phyloP scores from a whole-genome alignment of 176 grass and related monocot genomes.

The Rhynchospora tenuis region DNA sequence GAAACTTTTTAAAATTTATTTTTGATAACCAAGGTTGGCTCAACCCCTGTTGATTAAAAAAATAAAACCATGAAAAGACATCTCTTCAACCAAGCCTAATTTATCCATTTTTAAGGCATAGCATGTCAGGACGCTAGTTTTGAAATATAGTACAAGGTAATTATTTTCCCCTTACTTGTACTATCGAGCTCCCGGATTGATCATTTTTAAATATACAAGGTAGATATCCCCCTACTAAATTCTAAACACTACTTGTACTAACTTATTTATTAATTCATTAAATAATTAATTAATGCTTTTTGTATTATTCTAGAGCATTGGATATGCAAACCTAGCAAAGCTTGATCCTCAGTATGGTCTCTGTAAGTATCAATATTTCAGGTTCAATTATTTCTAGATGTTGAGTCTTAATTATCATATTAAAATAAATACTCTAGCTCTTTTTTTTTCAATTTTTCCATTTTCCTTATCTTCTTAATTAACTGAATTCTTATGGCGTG shows the following conservation, averaged over 20 bases:
- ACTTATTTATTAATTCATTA: not conserved
- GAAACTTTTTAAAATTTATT: not conserved
- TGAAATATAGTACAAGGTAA: not conserved
- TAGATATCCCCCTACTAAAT: not conserved
- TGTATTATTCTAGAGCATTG: conserved; percentile 67
- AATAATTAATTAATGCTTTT: not conserved
- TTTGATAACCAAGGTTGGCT: not conserved
- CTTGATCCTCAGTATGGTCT: conserved; percentile 90
- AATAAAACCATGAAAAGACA: not conserved
- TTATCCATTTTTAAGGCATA: not conserved
- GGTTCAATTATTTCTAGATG: not conserved
- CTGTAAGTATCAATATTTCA: conserved; percentile 50
- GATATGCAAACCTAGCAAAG: conserved; percentile 91
- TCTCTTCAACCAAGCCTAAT: not conserved
- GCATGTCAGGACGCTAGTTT: not conserved
- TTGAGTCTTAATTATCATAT: not conserved
- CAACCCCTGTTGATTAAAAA: not conserved
- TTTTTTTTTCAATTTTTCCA: not conserved
- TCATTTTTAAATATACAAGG: not conserved
- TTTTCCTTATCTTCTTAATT: not conserved
- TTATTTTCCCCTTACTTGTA: not conserved
- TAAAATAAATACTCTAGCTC: not conserved
- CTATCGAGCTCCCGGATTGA: not conserved
- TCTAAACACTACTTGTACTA: not conserved
- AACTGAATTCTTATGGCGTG: not conserved